Base-by-base conservation (phyloP, 495 filamentous ascomycete species). In the Glarea lozoyensis region DNA sequence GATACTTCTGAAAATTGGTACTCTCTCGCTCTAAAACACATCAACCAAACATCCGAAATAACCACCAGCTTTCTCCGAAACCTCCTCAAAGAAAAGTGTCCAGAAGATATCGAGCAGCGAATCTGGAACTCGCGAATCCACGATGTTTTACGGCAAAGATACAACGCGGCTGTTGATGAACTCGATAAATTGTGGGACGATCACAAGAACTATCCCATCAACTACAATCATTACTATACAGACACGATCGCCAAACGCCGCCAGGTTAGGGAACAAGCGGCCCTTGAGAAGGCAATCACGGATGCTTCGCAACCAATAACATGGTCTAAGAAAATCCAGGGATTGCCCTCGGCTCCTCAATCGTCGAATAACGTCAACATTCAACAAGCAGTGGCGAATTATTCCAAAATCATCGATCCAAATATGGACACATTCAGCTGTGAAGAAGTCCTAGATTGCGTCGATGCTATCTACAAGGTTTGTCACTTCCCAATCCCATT, bases 131-230 rank as follows among this genome's bases (percentile, higher is more conserved):
- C 40, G 7, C 48, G 45, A 1, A 54, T 72, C 33, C 57, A 61
- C 22, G 40, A 53, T 1, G 36, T 19, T 0, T 24, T 73, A 10
- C 40, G 65, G 19, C 37, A 27, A 1, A 62, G 61, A 7, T 15
- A 47, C 2, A 11, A 43, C 5, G 20, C 19, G 17, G 51, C 58
- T 5, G 12, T 45, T 9, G 10, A 37, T 9, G 57, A 75, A 48
- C 58, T 79, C 10, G 48, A 58, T 11, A 59, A 63, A 19, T 48
- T 78, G 17, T 67, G 68, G 11, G 45, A 60, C 11, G 68, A 64
- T n/a, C 67, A 66, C 15, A 53, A 66, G 35, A 65, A 60, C 12
- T 61, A 65, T 50, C 66, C 69, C 1, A 56, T 72, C 17, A 69
- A 66, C 11, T 49, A 70, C 6, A 59, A 66, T 10, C 55, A 57